phyloP scores from a whole-genome alignment of 371 early-diverging fungal species.

The Mortierella sp. region DNA sequence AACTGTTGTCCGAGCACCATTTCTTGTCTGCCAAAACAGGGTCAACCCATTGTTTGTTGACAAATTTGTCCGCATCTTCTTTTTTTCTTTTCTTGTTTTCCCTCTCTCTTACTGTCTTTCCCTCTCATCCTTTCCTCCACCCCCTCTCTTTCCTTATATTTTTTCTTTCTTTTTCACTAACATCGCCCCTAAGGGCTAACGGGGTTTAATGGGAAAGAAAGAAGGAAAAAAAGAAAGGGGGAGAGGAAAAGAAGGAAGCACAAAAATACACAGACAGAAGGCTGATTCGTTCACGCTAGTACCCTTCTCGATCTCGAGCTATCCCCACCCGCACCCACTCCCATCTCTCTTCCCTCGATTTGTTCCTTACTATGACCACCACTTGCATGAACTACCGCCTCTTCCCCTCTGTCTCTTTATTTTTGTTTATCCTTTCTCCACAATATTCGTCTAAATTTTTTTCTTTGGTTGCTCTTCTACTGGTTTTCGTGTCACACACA shows the following conservation, averaged over 20 bases:
- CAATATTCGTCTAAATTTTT: not conserved
- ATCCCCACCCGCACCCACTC: not conserved
- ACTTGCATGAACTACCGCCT: not conserved
- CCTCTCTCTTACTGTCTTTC: not conserved
- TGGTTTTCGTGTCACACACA: not conserved
- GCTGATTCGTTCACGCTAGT: no score
- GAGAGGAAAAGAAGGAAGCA: no score
- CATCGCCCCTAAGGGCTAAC: not conserved
- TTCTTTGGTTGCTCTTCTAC: not conserved
- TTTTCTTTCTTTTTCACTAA: not conserved
- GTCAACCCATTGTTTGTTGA: slow-evolving; percentile 6
- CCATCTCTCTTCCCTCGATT: not conserved
- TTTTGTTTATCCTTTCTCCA: not conserved
- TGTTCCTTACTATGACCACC: not conserved
- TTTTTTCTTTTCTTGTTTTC: not conserved
- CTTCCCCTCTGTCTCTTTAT: not conserved
- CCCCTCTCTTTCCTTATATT: not conserved
- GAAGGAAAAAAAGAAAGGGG: no score
- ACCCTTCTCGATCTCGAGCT: not conserved
- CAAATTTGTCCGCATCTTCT: not conserved
- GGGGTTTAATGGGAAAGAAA: not conserved
- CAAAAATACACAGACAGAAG: no score
- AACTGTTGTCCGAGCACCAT: not conserved
- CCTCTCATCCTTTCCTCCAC: not conserved
- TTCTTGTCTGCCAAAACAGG: not conserved